Base-by-base conservation (phyloP, 148 eudicot genomes). In the Fagopyrum esculentum region DNA sequence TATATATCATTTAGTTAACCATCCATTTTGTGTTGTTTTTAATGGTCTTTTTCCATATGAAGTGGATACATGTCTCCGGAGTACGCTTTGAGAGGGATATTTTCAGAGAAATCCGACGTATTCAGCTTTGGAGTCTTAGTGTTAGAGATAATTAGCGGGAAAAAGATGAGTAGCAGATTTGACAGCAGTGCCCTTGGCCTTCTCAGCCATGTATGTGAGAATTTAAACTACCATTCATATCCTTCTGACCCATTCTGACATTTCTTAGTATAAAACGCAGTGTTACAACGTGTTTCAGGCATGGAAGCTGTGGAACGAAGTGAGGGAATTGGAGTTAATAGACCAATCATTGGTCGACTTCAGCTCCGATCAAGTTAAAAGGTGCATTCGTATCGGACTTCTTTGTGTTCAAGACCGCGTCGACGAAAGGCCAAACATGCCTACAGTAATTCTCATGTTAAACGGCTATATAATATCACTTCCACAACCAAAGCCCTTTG, bases 371-470 rank as follows among this genome's bases (percentile, higher is more conserved):
- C 85, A 83, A 57, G 79, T 85, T 2, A n/a, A 78, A 30, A 77
- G 80, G 71, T 83, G 83, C 78, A 78, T 90, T 44, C 80, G 79
- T 13, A 73, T 87, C 3, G 94, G 80, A 9, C 80, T 89, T 22
- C 73, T 89, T 60, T 89, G 93, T 77, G 91, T 87, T 6, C 93
- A 89, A 73, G 80, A 88, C 77, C 74, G 60, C 50, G 78, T 86
- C 45, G 68, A 74, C 17, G 83, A 86, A 11, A 80, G 91, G 46
- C 91, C 91, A 15, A 75, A 77, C 63, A 80, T 86, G 29, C 76
- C 87, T 4, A 57, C 85, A 19, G 84, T 84, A 59, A 30, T 82
- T 30, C 69, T 77, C 12, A 82, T 84, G 87, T 81, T 88, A 59
- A 75, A 69, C 35, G 50, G 77, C 60, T 83, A 80, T 70, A 71